Percentiles rank a stretch among this genome's conserved stretches.
Evolutionary conservation across 345 rosid genomes (phyloP).

Genomic region (Draba incana): DNA sequence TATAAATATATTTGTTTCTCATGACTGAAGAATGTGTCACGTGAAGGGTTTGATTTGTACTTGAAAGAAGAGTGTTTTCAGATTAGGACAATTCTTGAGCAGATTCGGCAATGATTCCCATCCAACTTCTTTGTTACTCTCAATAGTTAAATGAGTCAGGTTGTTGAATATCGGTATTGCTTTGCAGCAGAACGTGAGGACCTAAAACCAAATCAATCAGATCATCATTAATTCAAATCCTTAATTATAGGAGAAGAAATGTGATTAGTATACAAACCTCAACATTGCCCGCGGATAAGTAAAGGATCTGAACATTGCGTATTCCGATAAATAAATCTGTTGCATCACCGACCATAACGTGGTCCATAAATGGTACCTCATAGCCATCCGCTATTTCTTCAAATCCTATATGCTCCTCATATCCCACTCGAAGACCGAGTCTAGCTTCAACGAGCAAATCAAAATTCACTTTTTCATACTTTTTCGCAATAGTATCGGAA

Average conservation of each 20-base stretch:
- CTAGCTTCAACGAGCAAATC: no score
- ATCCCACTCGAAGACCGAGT: no score
- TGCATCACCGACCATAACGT: no score
- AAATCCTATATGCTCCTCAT: no score
- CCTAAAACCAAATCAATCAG: neutral
- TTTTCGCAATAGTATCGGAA: no score
- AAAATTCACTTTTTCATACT: no score
- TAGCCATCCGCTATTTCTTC: no score
- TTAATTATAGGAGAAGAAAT: neutral
- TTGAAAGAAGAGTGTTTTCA: neutral
- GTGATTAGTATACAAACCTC: constrained; percentile 5
- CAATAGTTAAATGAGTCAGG: neutral
- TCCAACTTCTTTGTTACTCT: neutral
- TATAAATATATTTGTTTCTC: neutral
- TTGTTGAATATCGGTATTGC: neutral
- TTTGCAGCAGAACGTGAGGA: neutral
- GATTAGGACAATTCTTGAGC: constrained; percentile 10
- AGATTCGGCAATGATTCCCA: neutral
- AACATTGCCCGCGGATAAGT: neutral
- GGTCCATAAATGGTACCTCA: no score
- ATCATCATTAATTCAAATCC: neutral
- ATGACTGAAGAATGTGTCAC: constrained; percentile 1
- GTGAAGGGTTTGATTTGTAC: no score
- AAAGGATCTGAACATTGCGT: neutral
- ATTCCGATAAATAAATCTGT: neutral